Evolutionary conservation across 805 yeast species (phyloP).

Genomic region (Kuraishia capsulata): DNA sequence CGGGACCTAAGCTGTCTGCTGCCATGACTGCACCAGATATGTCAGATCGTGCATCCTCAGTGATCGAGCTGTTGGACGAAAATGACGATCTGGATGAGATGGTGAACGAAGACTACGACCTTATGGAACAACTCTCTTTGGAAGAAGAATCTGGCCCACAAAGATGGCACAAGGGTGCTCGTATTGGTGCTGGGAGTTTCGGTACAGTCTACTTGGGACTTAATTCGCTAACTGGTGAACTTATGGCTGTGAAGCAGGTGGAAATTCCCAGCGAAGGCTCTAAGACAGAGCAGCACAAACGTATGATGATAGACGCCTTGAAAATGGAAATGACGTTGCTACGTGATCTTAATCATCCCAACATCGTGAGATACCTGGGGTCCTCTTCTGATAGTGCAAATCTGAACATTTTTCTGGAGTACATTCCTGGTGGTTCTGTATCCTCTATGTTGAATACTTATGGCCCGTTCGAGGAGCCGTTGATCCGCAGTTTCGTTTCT

Average conservation of each 20-base stretch:
- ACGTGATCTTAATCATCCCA: conserved; percentile 77
- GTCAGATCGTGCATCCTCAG: conserved; percentile 28
- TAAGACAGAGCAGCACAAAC: conserved; percentile 20
- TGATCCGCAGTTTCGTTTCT: conserved; percentile 42
- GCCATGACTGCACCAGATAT: conserved; percentile 40
- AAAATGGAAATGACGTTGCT: conserved; percentile 75
- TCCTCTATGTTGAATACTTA: conserved; percentile 47
- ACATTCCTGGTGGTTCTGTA: conserved; percentile 39
- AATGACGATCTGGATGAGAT: conserved; percentile 29
- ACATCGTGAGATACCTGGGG: conserved; percentile 88
- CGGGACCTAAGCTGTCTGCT: background rate
- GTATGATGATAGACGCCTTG: conserved; percentile 63
- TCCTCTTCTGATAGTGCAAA: conserved; percentile 65
- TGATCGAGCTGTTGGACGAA: conserved; percentile 36
- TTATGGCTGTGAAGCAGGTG: conserved; percentile 96
- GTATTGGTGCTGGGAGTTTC: conserved; percentile 91
- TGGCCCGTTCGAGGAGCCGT: conserved; percentile 55
- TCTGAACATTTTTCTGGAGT: conserved; percentile 64
- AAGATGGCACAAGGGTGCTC: conserved; percentile 87
- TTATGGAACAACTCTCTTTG: conserved; percentile 23
- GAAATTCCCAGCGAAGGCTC: conserved; percentile 39
- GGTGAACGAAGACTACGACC: conserved; percentile 25
- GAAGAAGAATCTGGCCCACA: conserved; percentile 50
- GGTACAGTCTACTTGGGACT: conserved; percentile 91
- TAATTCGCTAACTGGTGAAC: conserved; percentile 86